Base-by-base conservation (phyloP, 31 red algal species). In the Asparagopsis taxiformis region DNA sequence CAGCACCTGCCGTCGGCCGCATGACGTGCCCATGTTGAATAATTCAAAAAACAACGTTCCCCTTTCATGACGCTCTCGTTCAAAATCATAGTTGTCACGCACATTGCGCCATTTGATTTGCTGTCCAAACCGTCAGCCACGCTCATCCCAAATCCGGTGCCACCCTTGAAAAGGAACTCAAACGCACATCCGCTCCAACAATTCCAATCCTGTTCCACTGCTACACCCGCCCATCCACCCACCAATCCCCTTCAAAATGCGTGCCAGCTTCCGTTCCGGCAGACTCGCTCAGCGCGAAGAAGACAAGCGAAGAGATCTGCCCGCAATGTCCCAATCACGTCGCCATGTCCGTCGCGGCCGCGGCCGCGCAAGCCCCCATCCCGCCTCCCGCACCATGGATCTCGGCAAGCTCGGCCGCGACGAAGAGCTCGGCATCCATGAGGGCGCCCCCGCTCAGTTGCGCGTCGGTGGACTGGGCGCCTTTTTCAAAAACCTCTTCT, bases 321-420 rank as follows among this genome's bases (percentile, higher is more conserved):
- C 16, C 68, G 41, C 19, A 46, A 61, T 59, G 46, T 30, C 3
- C 7, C 59, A 5, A 19, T 23, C 22, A 21, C 59, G 41, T 8
- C 60, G 60, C 29, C 69, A 57, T 51, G 51, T 41, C 16, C 68
- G 81, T 55, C 68, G 81, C 5, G 81, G 81, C 11, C 69, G 81
- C 33, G 62, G 57, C 21, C 68, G 68, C 48, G 39, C 0, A 34
- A 25, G 51, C 21, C 58, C 59, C 9, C 81, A 85, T 35, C 81
- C 81, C 1, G 81, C 81, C 21, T 75, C 69, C 6, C 81, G 70
- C 2, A 85, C 81, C 58, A 48, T 85, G 48, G 81, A 85, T 64
- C 65, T 85, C 31, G 81, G 81, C 46, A 85, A 85, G 31, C 70
- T 85, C 31, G 81, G 81, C 15, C 81, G 81, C 70, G 81, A 85